These are phyloP conservation scores for Mycena pura DNA, from an alignment of 768 basidiomycete genomes.

Conservation along the genomic window DNA sequence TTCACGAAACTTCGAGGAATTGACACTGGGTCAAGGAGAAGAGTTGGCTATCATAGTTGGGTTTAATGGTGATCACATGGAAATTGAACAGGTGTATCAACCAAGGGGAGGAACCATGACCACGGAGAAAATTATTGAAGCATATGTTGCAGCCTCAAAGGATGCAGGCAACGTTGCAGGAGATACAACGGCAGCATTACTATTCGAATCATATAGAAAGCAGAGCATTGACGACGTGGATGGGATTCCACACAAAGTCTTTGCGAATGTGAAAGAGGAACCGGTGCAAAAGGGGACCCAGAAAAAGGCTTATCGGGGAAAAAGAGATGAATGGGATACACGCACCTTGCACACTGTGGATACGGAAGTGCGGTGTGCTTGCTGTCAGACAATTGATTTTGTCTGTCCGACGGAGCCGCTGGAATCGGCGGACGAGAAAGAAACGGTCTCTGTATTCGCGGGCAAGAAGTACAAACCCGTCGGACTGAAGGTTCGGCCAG, in stretches of 20 bases:
- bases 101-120: conserved; percentile 14
- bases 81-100: conserved; percentile 1
- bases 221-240: neutral
- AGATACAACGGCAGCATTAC: neutral
- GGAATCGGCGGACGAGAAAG: neutral
- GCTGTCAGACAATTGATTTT: conserved; percentile 3
- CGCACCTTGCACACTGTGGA: neutral
- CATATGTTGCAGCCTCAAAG: neutral
- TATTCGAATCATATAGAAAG: neutral
- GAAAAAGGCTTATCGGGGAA: neutral
- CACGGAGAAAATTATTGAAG: conserved; percentile 1
- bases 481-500: conserved; percentile 24
- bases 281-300: neutral
- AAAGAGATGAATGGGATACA: neutral
- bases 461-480: conserved; percentile 33
- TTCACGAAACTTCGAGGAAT: conserved; percentile 10
- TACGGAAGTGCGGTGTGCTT: neutral
- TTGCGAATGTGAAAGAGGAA: neutral
- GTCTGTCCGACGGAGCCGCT: neutral
- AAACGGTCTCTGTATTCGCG: conserved; percentile 3
- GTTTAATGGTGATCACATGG: conserved; percentile 7
- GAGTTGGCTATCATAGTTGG: conserved; percentile 14
- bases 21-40: conserved; percentile 11
- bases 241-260: conserved; percentile 10
- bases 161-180: neutral